Conservation (phyloP, 2,329 filamentous ascomycete species). For the Botrytis sinoallii region DNA sequence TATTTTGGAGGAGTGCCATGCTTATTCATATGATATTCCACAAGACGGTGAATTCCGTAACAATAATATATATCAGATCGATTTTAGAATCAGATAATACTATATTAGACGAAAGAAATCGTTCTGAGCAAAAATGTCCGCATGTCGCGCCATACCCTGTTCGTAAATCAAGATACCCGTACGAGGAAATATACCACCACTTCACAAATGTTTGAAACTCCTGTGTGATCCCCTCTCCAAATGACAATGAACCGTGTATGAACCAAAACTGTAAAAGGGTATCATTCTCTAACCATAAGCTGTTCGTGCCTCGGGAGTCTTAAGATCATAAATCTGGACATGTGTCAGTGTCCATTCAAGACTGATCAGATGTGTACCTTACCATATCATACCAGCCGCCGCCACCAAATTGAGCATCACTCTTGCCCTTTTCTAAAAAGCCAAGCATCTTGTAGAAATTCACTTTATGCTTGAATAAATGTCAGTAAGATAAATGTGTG, state of each 20-base stretch:
- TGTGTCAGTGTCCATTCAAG: not conserved
- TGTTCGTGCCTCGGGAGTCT: constrained; percentile 25
- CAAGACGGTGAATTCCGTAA: too few relatives aligned
- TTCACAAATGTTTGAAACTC: not conserved
- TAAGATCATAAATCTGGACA: not conserved
- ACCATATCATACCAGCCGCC: constrained; percentile 85
- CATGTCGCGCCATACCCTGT: not conserved
- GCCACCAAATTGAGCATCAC: constrained; percentile 69
- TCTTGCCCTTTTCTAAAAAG: constrained; percentile 66
- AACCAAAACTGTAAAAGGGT: constrained; percentile 1
- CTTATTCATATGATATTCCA: too few relatives aligned
- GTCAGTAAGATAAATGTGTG: constrained; percentile 11
- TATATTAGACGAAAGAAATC: too few relatives aligned
- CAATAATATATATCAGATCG: too few relatives aligned
- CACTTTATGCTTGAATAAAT: constrained; percentile 55
- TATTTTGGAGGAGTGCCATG: too few relatives aligned
- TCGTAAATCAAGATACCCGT: not conserved
- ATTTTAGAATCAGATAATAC: too few relatives aligned
- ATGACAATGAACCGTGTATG: not conserved
- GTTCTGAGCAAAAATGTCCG: too few relatives aligned
- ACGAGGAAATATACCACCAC: not conserved
- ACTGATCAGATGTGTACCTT: constrained; percentile 31
- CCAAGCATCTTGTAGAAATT: constrained; percentile 74
- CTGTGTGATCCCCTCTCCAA: not conserved
- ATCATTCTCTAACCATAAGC: constrained; percentile 27